Evolutionary conservation across 352 stramenopile species (phyloP).

Genomic region (Phytophthora foliorum): DNA sequence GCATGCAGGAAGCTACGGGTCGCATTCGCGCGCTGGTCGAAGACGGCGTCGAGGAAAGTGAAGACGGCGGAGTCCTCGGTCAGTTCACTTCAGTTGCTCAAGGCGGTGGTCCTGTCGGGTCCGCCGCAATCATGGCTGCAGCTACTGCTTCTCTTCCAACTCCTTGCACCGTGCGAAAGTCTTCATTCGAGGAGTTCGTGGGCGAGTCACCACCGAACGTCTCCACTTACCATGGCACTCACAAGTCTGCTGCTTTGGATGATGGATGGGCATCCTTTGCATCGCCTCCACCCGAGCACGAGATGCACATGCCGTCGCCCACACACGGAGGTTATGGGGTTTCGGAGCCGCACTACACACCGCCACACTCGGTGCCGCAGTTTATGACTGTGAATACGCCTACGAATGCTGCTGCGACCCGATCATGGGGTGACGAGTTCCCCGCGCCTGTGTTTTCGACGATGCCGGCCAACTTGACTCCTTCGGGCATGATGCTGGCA

Average conservation of each 20-base stretch:
- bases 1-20: constrained; percentile 61
- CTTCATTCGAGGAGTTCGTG: constrained; percentile 78
- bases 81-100: constrained; percentile 56
- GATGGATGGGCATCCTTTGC: constrained; percentile 25
- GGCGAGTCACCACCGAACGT: constrained; percentile 42
- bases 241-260: constrained; percentile 28
- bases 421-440: constrained; percentile 27
- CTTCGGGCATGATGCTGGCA: constrained; percentile 4
- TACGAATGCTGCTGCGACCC: constrained; percentile 14
- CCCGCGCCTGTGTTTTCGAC: constrained; percentile 29
- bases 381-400: constrained; percentile 33
- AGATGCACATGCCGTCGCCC: constrained; percentile 31
- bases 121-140: constrained; percentile 23
- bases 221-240: constrained; percentile 4
- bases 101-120: constrained; percentile 23
- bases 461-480: constrained; percentile 14
- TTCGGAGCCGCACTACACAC: constrained; percentile 31
- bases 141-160: constrained; percentile 16
- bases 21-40: constrained; percentile 62
- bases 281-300: constrained; percentile 25
- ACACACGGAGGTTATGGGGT: constrained; percentile 21
- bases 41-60: constrained; percentile 40
- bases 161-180: constrained; percentile 44
- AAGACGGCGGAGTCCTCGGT: constrained; percentile 52
- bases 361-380: constrained; percentile 34